phyloP scores from a whole-genome alignment of 495 filamentous ascomycete species.

The Amphirosellinia nigrospora region DNA sequence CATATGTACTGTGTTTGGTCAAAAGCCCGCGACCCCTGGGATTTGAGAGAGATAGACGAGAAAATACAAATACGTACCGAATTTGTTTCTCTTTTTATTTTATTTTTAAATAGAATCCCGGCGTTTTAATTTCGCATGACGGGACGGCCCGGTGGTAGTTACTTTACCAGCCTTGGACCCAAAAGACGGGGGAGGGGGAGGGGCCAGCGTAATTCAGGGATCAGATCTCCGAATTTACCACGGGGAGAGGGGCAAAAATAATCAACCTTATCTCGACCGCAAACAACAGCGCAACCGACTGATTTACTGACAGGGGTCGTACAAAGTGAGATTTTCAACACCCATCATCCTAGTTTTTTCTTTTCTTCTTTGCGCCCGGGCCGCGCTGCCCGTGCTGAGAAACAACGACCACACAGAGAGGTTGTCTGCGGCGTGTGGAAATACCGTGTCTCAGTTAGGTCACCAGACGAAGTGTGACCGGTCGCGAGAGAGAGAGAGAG shows the following conservation, averaged over 20 bases:
- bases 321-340: slow-evolving; percentile 23
- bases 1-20: not conserved
- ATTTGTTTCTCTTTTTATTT: not conserved
- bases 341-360: slow-evolving; percentile 9
- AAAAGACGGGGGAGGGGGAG: not conserved
- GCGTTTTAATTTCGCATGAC: slow-evolving; percentile 5
- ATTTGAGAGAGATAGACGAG: slow-evolving; percentile 3
- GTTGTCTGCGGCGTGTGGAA: slow-evolving; percentile 2
- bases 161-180: not conserved
- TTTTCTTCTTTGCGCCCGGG: slow-evolving; percentile 7
- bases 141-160: slow-evolving; percentile 15
- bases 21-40: not conserved
- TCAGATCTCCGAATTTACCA: not conserved
- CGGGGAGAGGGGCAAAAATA: not conserved
- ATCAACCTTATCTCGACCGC: slow-evolving; percentile 20
- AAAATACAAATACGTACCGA: not conserved
- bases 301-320: not conserved
- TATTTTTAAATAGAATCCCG: no score
- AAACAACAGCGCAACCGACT: not conserved
- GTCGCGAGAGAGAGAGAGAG: not conserved
- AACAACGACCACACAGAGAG: not conserved
- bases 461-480: not conserved
- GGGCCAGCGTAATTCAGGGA: slow-evolving; percentile 3
- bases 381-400: slow-evolving; percentile 10
- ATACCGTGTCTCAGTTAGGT: not conserved